These are phyloP conservation scores for Eucalyptus viminalis DNA, from an alignment of 345 rosid species.

Conservation along the genomic window DNA sequence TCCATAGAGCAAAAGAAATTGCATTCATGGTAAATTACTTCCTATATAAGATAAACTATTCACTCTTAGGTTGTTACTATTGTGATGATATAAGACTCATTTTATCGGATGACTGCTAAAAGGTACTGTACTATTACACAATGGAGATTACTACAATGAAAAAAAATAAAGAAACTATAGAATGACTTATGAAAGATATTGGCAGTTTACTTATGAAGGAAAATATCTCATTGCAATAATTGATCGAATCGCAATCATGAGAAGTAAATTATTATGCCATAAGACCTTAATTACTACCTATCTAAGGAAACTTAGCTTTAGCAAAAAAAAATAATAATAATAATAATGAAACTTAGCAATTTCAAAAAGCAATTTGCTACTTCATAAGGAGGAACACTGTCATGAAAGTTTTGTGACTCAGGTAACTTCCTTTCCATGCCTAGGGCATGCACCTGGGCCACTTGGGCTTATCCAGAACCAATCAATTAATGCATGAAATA, in stretches of 20 bases:
- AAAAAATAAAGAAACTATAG: neutral
- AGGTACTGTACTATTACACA: fast-evolving
- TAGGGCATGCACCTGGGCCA: fast-evolving
- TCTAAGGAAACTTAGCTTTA: fast-evolving
- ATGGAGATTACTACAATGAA: fast-evolving
- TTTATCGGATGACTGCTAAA: fast-evolving
- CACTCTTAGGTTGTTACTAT: neutral
- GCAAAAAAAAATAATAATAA: fast-evolving
- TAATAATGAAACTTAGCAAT: neutral
- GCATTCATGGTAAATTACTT: neutral
- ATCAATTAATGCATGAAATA: no score
- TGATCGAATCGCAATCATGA: neutral
- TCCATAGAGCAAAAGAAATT: neutral
- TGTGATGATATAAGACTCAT: fast-evolving
- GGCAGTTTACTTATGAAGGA: neutral
- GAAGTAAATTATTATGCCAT: neutral
- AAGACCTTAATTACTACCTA: neutral
- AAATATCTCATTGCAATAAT: neutral
- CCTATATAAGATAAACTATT: neutral
- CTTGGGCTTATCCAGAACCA: neutral
- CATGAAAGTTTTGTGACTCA: neutral
- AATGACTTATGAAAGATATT: neutral
- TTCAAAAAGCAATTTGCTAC: neutral
- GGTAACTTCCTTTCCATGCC: neutral
- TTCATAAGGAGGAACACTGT: no score